These are phyloP conservation scores for Rhodocollybia butyracea DNA, from an alignment of 768 basidiomycete genomes.

Conservation along the genomic window DNA sequence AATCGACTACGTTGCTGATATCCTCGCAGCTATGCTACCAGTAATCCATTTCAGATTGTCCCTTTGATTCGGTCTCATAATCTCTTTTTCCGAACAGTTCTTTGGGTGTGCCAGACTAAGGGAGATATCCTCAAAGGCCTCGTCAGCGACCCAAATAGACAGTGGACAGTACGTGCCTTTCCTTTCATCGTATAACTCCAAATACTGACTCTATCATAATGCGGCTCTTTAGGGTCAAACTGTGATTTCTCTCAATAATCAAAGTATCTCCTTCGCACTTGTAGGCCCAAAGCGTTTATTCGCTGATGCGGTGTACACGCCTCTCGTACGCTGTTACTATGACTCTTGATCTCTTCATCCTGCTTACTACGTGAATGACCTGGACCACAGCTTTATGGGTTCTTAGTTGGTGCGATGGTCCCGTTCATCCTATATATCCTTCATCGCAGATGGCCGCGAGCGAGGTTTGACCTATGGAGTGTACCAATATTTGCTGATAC, in stretches of 20 bases:
- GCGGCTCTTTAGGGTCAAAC: slow-evolving; percentile 16
- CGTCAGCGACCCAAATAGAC: slow-evolving; percentile 19
- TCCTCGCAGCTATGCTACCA: slow-evolving; percentile 17
- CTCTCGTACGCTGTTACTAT: slow-evolving; percentile 12
- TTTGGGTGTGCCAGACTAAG: slow-evolving; percentile 21
- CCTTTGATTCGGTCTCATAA: too few relatives aligned
- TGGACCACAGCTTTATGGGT: slow-evolving; percentile 22
- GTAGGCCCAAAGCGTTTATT: slow-evolving; percentile 21
- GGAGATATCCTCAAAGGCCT: slow-evolving; percentile 15
- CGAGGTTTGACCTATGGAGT: slow-evolving; percentile 18
- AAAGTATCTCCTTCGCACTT: slow-evolving; percentile 21
- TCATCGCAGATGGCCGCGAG: slow-evolving; percentile 18
- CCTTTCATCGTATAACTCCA: background rate
- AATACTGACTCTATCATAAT: too few relatives aligned
- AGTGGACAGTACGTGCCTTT: slow-evolving; percentile 19
- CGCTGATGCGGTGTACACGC: slow-evolving; percentile 18
- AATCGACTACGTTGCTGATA: background rate
- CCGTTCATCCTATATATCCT: slow-evolving; percentile 18
- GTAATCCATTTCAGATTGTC: too few relatives aligned
- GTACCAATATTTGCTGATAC: slow-evolving; percentile 20
- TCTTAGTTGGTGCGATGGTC: slow-evolving; percentile 18
- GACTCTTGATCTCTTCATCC: background rate
- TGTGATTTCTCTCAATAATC: slow-evolving; percentile 23
- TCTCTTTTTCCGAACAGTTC: too few relatives aligned
- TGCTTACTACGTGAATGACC: background rate